These are phyloP conservation scores for Tulasnella calospora DNA, from an alignment of 768 basidiomycete species.

Conservation along the genomic window DNA sequence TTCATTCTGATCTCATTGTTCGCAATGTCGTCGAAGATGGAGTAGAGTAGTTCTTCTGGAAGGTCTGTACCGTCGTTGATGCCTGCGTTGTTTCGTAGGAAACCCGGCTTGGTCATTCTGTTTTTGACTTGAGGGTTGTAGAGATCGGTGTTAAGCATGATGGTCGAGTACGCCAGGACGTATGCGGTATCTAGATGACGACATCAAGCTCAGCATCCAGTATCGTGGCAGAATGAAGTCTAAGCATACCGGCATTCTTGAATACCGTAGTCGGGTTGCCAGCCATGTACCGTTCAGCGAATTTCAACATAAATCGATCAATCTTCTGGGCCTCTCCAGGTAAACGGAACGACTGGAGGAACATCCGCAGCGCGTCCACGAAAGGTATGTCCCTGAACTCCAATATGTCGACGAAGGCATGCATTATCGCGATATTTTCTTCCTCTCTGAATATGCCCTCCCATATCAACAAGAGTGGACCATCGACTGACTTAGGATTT, in stretches of 20 bases:
- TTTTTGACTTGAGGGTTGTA: constrained; percentile 92
- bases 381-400: constrained; percentile 80
- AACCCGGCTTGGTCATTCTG: constrained; percentile 89
- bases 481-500: not conserved
- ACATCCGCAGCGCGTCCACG: constrained; percentile 81
- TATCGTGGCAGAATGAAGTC: not conserved
- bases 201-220: not conserved
- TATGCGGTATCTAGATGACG: constrained; percentile 73
- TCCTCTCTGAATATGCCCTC: constrained; percentile 58
- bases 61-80: constrained; percentile 90
- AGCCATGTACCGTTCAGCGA: constrained; percentile 92
- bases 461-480: not conserved
- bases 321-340: constrained; percentile 98
- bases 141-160: constrained; percentile 95
- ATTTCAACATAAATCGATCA: constrained; percentile 98
- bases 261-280: constrained; percentile 80
- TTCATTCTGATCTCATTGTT: constrained; percentile 97
- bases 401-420: constrained; percentile 90
- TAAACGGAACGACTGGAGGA: constrained; percentile 92
- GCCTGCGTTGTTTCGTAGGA: constrained; percentile 90
- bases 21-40: constrained; percentile 86
- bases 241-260: constrained; percentile 78
- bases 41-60: constrained; percentile 73
- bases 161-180: constrained; percentile 89
- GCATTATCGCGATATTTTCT: constrained; percentile 88